Evolutionary conservation across 495 filamentous ascomycete species (phyloP), one percentile per base, ranked within the genome.

Genomic region (Penicilliopsis zonata): DNA sequence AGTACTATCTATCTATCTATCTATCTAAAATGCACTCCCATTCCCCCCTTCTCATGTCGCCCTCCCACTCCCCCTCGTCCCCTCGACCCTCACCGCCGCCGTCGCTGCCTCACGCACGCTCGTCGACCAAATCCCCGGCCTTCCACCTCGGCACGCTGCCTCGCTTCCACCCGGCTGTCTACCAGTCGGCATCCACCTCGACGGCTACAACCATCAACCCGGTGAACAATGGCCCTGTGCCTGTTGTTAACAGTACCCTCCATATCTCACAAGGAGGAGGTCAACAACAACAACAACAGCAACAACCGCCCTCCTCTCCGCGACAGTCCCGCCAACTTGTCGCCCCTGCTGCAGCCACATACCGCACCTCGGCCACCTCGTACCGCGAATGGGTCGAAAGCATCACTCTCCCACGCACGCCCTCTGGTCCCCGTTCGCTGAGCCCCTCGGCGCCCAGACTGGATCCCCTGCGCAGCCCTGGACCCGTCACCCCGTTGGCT

Each of bases 401-500:
- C 10, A 26, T 45, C 12, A 33, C 33, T 3, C 30, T 46, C 5
- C 30, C 41, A 0, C 43, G 43, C 19, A 57, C 35, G 40, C 59
- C 36, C 32, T 55, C 42, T 31, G 45, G 33, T 38, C 55, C 32
- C 30, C 33, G 39, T 29, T 55, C 40, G 36, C 65, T 46, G 43
- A 56, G 38, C 66, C 80, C 21, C n/a, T 57, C 59, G 8, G 76
- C 76, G 13, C 83, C 83, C 5, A 59, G 72, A 12, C 48, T 90
- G 20, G 61, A 61, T 15, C 83, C 83, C 2, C 61, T 81, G 3
- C 70, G 71, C n/a, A 83, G 78, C 27, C 80, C 82, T 1, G 81
- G 81, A 0, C 80, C 80, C 0, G 80, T 87, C 23, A 87, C 83
- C 2, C 82, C 83, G 0, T 65, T 90, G 49, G 70, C 71, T 2